A percentile compares a stretch with the other conserved stretches of the same genome.
These are phyloP conservation scores for Nakaseomyces uthaithaninus DNA, from an alignment of 1,139 yeast genomes.

Conservation along the genomic window DNA sequence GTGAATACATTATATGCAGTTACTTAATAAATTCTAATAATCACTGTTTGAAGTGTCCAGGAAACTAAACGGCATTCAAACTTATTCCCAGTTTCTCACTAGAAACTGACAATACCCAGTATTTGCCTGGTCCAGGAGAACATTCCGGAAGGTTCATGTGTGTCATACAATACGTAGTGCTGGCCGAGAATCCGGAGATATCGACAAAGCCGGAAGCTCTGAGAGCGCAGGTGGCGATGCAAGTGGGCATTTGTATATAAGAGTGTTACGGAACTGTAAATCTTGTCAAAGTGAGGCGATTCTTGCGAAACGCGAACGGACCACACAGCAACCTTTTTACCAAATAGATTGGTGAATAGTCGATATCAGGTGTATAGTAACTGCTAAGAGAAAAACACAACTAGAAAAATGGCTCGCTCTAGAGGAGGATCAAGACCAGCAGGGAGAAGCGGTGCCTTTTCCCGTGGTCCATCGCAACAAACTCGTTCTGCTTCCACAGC, in stretches of 20 bases:
- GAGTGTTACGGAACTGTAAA: background rate
- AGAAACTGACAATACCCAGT: no score
- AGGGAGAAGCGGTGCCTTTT: conserved; percentile 11
- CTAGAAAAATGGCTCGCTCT: conserved; percentile 44
- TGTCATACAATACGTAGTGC: background rate
- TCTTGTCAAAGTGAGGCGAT: no score
- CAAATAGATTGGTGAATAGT: no score
- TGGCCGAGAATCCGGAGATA: background rate
- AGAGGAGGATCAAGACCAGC: conserved; percentile 42
- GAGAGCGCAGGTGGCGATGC: background rate
- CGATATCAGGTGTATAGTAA: background rate
- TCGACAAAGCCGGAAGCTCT: no score
- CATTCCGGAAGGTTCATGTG: background rate
- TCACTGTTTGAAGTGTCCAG: no score
- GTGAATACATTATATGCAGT: no score
- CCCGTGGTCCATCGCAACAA: conserved; percentile 44
- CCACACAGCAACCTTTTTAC: no score
- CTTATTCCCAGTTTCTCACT: no score
- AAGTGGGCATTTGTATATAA: background rate
- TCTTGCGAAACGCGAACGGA: no score
- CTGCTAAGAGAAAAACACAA: background rate
- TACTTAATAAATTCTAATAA: no score
- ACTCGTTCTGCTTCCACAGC: conserved; percentile 70
- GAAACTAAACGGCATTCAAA: no score
- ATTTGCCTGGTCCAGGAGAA: background rate